Evolutionary conservation across 2,329 filamentous ascomycete species (phyloP).

Genomic region (Colletotrichum tanaceti): DNA sequence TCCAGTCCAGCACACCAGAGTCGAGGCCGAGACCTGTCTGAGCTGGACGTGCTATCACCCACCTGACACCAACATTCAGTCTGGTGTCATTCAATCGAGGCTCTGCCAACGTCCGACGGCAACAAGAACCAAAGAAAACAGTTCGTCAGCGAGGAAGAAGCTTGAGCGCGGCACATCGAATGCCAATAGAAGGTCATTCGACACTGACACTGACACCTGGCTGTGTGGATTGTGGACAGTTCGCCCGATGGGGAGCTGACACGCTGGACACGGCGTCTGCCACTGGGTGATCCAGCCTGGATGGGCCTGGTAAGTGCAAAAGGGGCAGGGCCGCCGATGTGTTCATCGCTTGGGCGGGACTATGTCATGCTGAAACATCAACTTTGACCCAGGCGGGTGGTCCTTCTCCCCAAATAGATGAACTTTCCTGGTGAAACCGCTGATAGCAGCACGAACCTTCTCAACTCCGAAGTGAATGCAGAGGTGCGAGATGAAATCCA

Average conservation of each 20-base stretch:
- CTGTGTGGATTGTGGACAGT: not conserved
- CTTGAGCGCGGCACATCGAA: conserved; percentile 13
- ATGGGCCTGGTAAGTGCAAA: not conserved
- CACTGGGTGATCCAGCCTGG: not conserved
- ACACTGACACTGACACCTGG: conserved; percentile 16
- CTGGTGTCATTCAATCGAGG: not conserved
- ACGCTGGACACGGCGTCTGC: not conserved
- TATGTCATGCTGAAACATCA: conserved; percentile 24
- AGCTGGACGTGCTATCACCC: conserved; percentile 6
- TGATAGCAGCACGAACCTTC: conserved; percentile 13
- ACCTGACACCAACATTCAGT: conserved; percentile 8
- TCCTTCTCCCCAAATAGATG: conserved; percentile 12
- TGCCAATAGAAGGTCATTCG: conserved; percentile 26
- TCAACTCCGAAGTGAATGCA: conserved; percentile 1
- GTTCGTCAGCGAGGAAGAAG: conserved; percentile 9
- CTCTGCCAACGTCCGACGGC: conserved; percentile 5
- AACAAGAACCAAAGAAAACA: not conserved
- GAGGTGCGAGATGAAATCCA: not conserved
- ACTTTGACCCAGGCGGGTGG: conserved; percentile 19
- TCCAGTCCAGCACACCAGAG: not conserved
- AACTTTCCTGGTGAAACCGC: conserved; percentile 15
- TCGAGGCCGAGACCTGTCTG: conserved; percentile 16
- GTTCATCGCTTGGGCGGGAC: conserved; percentile 31
- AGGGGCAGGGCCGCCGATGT: conserved; percentile 15
- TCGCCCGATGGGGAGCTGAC: not conserved